Conservation (phyloP, 106 monocot genomes). For the Dendrobium huoshanense region DNA sequence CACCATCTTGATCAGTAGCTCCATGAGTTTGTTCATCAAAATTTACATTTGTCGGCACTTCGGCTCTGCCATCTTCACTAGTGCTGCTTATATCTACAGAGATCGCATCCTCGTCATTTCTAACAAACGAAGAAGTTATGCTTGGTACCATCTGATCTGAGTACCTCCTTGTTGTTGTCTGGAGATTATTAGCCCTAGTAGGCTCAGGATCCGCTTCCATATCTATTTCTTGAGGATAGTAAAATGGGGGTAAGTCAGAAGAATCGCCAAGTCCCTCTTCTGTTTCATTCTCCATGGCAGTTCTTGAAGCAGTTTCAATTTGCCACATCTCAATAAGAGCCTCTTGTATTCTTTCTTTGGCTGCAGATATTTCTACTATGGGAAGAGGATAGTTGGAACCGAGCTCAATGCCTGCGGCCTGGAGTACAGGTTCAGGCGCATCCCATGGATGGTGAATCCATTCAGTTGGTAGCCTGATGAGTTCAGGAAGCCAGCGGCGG, state of each 20-base stretch:
- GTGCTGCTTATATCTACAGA: slow-evolving; percentile 28
- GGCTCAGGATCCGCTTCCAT: slow-evolving; percentile 71
- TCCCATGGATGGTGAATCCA: slow-evolving; percentile 99
- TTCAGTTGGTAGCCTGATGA: slow-evolving; percentile 79
- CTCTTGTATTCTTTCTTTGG: slow-evolving; percentile 62
- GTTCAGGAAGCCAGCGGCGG: slow-evolving; percentile 89
- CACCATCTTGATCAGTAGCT: slow-evolving; percentile 1
- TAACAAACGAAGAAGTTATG: slow-evolving; percentile 64
- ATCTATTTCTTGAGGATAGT: slow-evolving; percentile 62
- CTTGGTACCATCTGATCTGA: slow-evolving; percentile 87
- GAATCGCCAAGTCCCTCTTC: slow-evolving; percentile 97
- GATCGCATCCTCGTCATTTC: slow-evolving; percentile 41
- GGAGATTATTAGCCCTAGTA: slow-evolving; percentile 13
- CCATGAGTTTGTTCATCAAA: slow-evolving; percentile 24
- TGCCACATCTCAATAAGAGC: slow-evolving; percentile 88
- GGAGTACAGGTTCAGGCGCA: slow-evolving; percentile 72
- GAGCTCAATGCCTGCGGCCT: slow-evolving; percentile 91
- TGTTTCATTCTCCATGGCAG: slow-evolving; percentile 62
- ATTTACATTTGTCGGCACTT: slow-evolving; percentile 53
- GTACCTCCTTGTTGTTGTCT: slow-evolving; percentile 26
- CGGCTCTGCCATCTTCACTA: slow-evolving; percentile 39
- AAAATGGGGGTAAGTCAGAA: slow-evolving; percentile 57
- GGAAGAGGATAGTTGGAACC: slow-evolving; percentile 95
- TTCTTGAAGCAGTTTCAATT: slow-evolving; percentile 72
- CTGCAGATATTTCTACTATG: slow-evolving; percentile 65